Evolutionary conservation across 768 basidiomycete species (phyloP), one percentile per base, ranked within the genome.

Genomic region (Agaricus sinodeliciosus): DNA sequence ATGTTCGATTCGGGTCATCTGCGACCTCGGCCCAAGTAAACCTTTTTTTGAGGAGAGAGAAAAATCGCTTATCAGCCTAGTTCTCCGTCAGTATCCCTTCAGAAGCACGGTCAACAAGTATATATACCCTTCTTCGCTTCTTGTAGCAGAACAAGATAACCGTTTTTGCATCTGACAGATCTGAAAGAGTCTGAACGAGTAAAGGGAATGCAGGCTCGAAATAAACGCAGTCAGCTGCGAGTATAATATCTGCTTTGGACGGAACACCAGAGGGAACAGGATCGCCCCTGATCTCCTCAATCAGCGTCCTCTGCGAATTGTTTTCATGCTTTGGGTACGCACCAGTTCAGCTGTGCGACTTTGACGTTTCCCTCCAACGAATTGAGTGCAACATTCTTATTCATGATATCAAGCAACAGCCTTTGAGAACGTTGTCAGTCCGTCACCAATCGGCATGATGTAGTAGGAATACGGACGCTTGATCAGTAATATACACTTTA

Each of bases 141-240:
- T 94, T 94, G 72, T 93, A 95, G 63, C 91, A 94, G 68, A 97
- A 93, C 34, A 95, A 66, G 37, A 94, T 78, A 52, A 91, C 85
- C 15, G 85, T 79, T 16, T 67, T 66, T 35, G 66, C 64, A 18
- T 75, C 71, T 1, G 78, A 72, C 35, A 95, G 78, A 41, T 85
- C 79, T 31, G 71, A 75, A 28, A 97, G 73, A 0, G 93, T 94
- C 57, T 84, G 68, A 2, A 94, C 87, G 0, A 97, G 79, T 11
- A 94, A 77, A 7, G 92, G 87, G 61, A 96, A 97, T 0, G 90
- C 84, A 11, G 92, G 90, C 67, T 96, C 94, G 58, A 91, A 93
- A 70, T 97, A 97, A 8, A 97, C 93, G 59, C 94, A 97, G 63
- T 97, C 94, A 0, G 94, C 94, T 1, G 90, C 91, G 4, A 97